These are phyloP conservation scores for Galerina marginata DNA, from an alignment of 768 basidiomycete species.

Conservation along the genomic window DNA sequence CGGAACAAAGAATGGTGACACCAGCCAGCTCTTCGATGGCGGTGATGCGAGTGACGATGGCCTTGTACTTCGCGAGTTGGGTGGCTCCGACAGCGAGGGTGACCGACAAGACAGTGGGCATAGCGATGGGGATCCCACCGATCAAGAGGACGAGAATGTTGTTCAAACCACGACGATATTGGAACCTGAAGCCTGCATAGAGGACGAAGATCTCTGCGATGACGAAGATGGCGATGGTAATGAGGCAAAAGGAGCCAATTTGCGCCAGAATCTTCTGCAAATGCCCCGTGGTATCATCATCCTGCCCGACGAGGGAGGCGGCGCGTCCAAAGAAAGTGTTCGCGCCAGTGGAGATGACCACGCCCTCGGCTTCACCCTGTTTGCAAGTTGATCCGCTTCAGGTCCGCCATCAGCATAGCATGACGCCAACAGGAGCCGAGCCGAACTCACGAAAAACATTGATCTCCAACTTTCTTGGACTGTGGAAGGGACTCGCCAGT, in stretches of 20 bases:
- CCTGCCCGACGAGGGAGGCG: conserved; percentile 95
- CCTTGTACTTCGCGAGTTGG: conserved; percentile 99
- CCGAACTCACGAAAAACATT: conserved; percentile 93
- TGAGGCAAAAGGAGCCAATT: conserved; percentile 96
- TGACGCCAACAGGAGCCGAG: conserved; percentile 4
- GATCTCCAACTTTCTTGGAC: conserved; percentile 90
- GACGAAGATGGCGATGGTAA: conserved; percentile 96
- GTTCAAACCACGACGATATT: conserved; percentile 93
- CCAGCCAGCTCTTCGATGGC: conserved; percentile 98
- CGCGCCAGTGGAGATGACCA: conserved; percentile 96
- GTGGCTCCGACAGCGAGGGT: conserved; percentile 98
- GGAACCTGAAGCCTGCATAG: conserved; percentile 91
- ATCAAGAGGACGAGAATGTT: conserved; percentile 98
- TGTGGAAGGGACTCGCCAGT: conserved; percentile 97
- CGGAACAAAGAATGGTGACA: conserved; percentile 98
- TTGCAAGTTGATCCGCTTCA: conserved; percentile 96
- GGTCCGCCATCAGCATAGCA: conserved; percentile 3
- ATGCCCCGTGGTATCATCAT: conserved; percentile 97
- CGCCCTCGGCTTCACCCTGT: conserved; percentile 98
- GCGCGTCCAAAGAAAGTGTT: conserved; percentile 99
- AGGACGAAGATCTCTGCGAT: conserved; percentile 92
- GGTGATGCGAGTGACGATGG: conserved; percentile 99
- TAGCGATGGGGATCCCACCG: conserved; percentile 99
- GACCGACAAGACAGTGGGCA: conserved; percentile 98
- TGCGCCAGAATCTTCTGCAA: conserved; percentile 98